Evolutionary conservation across 129 eudicot genomes (phyloP), one percentile per base, ranked within the genome.

Genomic region (Escallonia rubra): DNA sequence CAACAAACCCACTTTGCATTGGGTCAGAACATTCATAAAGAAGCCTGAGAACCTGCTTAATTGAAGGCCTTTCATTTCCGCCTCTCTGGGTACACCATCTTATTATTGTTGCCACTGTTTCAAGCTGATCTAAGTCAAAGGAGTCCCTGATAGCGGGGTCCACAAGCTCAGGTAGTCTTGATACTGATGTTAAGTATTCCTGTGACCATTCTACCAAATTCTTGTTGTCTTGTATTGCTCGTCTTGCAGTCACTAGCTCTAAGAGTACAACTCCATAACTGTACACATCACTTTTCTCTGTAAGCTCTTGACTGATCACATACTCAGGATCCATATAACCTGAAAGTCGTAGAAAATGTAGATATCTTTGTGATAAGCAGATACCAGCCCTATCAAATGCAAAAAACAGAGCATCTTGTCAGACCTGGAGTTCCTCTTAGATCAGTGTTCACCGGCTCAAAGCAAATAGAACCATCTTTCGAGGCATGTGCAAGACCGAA

Each of bases 311-410:
- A 8, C 93, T 84, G 58, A 81, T 72, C 41, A 83, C 79, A 65
- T 94, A 94, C 78, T 94, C 99, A 0, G 99, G 99, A 73, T 94
- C 99, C 95, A 89, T 80, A 71, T 94, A 89, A 67, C 99, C 98
- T 93, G 91, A 47, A 67, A 71, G 61, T 3, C 7, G 15, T 15
- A 16, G 11, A 58, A 58, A 2, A 13, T 49, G 42, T 13, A 76
- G 43, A 72, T 6, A 57, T 64, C 9, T 55, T 51, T 45, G 3
- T 13, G 43, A 13, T 7, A 1, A 46, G 64, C 34, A 57, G 12
- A 57, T 6, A 51, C 1, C 8, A 41, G n/a, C 7, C 12, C 9
- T 38, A 34, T 49, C 41, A n/a, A 63, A 46, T 44, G 2, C 8
- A 59, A 45, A 70, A 46, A 46, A 46, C 50, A 9, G 50, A 9